Evolutionary conservation across 163 green algal species (phyloP).

Genomic region (Volvox carteri): DNA sequence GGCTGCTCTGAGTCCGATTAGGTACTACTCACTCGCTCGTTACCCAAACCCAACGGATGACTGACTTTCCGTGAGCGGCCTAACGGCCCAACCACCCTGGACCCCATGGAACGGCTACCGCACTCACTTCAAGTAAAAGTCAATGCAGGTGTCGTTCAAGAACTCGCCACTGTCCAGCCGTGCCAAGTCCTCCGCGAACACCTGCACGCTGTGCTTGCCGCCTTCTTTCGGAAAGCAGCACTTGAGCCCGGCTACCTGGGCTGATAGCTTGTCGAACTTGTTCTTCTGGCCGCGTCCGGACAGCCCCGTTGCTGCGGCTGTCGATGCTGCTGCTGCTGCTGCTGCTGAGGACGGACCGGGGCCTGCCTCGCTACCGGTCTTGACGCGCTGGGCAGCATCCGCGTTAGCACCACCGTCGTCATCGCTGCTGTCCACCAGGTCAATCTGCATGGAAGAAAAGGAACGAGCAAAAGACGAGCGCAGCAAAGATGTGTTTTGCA

Average conservation of each 20-base stretch:
- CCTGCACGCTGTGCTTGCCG: slow-evolving; percentile 63
- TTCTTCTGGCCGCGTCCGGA: neutral
- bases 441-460: slow-evolving; percentile 5
- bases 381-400: neutral
- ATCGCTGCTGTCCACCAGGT: slow-evolving; percentile 54
- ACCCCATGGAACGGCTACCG: neutral
- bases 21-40: too few relatives aligned
- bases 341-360: slow-evolving; percentile 23
- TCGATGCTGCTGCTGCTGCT: neutral
- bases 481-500: neutral
- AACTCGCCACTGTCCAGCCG: slow-evolving; percentile 87
- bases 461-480: neutral
- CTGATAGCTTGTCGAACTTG: neutral
- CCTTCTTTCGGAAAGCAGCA: slow-evolving; percentile 29
- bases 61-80: too few relatives aligned
- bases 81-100: neutral
- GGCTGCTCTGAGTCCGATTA: too few relatives aligned
- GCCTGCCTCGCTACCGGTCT: neutral
- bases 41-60: too few relatives aligned
- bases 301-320: neutral
- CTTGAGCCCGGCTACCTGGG: slow-evolving; percentile 24
- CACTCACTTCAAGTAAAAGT: slow-evolving; percentile 85
- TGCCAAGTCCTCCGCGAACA: slow-evolving; percentile 80
- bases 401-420: neutral
- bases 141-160: slow-evolving; percentile 95